These are phyloP conservation scores for Agastache rugosa DNA, from an alignment of 257 asterid species.

Conservation along the genomic window DNA sequence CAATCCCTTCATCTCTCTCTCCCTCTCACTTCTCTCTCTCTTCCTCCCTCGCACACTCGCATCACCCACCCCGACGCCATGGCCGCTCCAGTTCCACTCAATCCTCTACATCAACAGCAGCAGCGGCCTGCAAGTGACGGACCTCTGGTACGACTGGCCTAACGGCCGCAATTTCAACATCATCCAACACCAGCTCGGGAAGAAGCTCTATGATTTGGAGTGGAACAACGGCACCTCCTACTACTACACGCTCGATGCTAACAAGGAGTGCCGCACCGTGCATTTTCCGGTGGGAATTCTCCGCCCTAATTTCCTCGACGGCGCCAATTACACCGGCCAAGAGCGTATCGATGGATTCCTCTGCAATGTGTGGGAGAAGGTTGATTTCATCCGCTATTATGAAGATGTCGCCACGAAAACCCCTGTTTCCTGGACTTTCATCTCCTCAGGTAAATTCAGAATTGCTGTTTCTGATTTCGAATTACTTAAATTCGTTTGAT, in stretches of 20 bases:
- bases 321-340: constrained; percentile 63
- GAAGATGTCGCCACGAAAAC: constrained; percentile 68
- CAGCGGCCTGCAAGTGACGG: constrained; percentile 28
- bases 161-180: constrained; percentile 76
- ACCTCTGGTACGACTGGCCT: constrained; percentile 79
- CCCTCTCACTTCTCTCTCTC: neutral
- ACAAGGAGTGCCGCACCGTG: constrained; percentile 47
- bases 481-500: too few relatives aligned
- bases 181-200: constrained; percentile 65
- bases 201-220: constrained; percentile 60
- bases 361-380: constrained; percentile 83
- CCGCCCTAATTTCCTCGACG: constrained; percentile 68
- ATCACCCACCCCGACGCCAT: neutral
- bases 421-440: constrained; percentile 75
- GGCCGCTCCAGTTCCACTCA: constrained; percentile 89
- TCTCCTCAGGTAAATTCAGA: constrained; percentile 17
- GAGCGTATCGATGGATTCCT: constrained; percentile 63
- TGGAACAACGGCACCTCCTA: constrained; percentile 80
- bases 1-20: neutral
- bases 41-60: neutral
- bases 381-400: constrained; percentile 69
- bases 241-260: constrained; percentile 58
- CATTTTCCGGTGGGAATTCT: constrained; percentile 68
- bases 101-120: constrained; percentile 39
- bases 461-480: neutral